Base-by-base conservation (phyloP, 495 filamentous ascomycete genomes). In the Penicillium diatomitis region DNA sequence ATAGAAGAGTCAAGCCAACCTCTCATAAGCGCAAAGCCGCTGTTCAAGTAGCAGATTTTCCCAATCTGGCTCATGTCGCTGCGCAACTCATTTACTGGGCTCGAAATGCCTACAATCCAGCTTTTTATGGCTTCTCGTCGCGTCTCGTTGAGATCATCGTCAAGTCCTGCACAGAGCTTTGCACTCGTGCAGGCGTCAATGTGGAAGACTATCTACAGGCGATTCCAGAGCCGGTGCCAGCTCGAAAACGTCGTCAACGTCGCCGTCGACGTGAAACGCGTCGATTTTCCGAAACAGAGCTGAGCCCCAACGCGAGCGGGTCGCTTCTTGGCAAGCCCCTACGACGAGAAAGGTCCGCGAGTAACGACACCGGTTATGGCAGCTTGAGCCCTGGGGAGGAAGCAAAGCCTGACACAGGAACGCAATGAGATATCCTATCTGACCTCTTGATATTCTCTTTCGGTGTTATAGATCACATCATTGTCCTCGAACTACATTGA, bases 21-120 rank as follows among this genome's bases (percentile, higher is more conserved):
- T n/a, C 9, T 30, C n/a, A 32, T 3, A 12, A 28, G 20, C 56
- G 37, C 34, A 61, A 49, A 8, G 41, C 48, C 5, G 50, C 51
- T 0, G 38, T 58, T 28, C 51, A 59, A 20, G 51, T 61, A 4
- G 55, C 57, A 10, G 58, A 64, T 38, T 62, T 69, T 8, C 67
- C 69, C 6, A 65, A 73, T 38, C 47, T 71, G 8, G 68, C 67
- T 7, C 71, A 67, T 2, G 69, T 74, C 7, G 66, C 69, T 4
- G 66, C 65, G 2, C 66, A 74, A 32, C 60, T 74, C 6, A 67
- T 72, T 41, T 73, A 74, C 51, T 74, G 71, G 71, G 67, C 71
- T 8, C 66, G 66, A 6, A 68, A 73, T 48, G 71, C 71, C 5
- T 74, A 73, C 52, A 74, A 71, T 44, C 71, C 71, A 2, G 59